Conservation (phyloP, 2,329 filamentous ascomycete genomes). For the Seiridium unicorne region DNA sequence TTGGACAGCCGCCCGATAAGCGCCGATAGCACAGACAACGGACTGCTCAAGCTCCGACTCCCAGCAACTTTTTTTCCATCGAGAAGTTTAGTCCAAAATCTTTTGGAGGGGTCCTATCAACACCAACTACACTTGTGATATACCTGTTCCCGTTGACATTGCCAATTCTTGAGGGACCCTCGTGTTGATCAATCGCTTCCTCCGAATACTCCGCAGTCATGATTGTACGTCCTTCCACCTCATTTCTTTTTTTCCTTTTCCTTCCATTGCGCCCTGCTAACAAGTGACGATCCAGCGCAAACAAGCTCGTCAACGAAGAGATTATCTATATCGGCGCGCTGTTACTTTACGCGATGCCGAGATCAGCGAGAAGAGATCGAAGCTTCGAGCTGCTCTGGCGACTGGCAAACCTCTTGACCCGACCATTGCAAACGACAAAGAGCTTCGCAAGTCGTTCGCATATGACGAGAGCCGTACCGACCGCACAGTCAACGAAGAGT, state of each 20-base stretch:
- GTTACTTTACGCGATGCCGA: slow-evolving; percentile 87
- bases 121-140: too few species aligned
- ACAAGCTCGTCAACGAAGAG: slow-evolving; percentile 75
- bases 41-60: background rate
- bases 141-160: too few species aligned
- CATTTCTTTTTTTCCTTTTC: background rate
- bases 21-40: background rate
- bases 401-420: slow-evolving; percentile 84
- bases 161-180: too few species aligned
- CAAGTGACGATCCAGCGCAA: slow-evolving; percentile 40
- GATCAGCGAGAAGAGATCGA: slow-evolving; percentile 85
- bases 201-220: slow-evolving; percentile 9
- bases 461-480: slow-evolving; percentile 84
- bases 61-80: background rate
- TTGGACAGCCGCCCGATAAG: background rate
- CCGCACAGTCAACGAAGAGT: slow-evolving; percentile 62
- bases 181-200: too few species aligned
- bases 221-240: slow-evolving; percentile 14
- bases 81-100: background rate
- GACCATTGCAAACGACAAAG: slow-evolving; percentile 81
- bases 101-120: background rate
- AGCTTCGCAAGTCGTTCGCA: slow-evolving; percentile 81
- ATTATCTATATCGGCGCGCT: slow-evolving; percentile 80
- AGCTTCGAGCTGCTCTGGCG: slow-evolving; percentile 81
- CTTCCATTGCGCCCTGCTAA: background rate